These are phyloP conservation scores for Dicorynia guianensis DNA, from an alignment of 306 rosid species.

Conservation along the genomic window DNA sequence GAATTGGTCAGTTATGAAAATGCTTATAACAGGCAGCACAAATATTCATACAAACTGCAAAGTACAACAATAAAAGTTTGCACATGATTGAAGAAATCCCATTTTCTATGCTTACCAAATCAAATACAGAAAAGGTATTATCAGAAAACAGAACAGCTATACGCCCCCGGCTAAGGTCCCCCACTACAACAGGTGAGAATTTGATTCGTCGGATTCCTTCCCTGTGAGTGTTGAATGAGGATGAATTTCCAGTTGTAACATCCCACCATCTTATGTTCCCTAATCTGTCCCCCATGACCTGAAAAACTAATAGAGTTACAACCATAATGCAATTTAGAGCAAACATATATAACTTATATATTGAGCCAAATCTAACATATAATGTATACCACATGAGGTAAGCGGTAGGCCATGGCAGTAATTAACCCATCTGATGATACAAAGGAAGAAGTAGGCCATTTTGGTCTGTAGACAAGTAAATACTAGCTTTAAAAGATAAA, in stretches of 20 bases:
- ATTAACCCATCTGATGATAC: conserved; percentile 85
- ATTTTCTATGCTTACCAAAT: conserved; percentile 71
- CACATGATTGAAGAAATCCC: conserved; percentile 26
- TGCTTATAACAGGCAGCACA: conserved; percentile 21
- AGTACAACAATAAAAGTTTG: conserved; percentile 18
- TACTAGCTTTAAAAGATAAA: conserved; percentile 49
- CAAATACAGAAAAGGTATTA: conserved; percentile 92
- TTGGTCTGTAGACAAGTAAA: conserved; percentile 72
- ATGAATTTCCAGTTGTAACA: conserved; percentile 89
- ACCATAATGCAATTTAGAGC: conserved; percentile 44
- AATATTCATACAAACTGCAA: conserved; percentile 24
- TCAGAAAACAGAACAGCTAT: conserved; percentile 92
- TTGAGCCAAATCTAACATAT: conserved; percentile 35
- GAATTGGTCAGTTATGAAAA: conserved; percentile 30
- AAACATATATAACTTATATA: conserved; percentile 25
- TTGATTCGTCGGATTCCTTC: conserved; percentile 94
- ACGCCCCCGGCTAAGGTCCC: conserved; percentile 93
- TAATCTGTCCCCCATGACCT: conserved; percentile 99
- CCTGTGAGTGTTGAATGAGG: conserved; percentile 92
- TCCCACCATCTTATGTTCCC: conserved; percentile 99
- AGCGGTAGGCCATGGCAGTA: conserved; percentile 99
- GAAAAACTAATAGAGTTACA: conserved; percentile 53
- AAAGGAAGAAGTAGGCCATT: conserved; percentile 97
- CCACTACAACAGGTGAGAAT: conserved; percentile 88
- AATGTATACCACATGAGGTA: conserved; percentile 88